Base-by-base conservation (phyloP, 139 green algal genomes). In the Chlorokybus atmophyticus region DNA sequence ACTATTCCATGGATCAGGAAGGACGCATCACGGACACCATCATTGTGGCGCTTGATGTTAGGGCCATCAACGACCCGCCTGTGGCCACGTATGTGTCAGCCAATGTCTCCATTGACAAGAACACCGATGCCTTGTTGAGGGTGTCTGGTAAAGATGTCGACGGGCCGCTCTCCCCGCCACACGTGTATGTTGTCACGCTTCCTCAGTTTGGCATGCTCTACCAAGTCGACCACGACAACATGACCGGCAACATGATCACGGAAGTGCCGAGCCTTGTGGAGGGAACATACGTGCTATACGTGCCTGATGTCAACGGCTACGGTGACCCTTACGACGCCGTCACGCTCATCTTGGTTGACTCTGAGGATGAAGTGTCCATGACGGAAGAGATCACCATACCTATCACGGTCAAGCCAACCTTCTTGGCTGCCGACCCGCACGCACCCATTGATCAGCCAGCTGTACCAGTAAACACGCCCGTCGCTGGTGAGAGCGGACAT, bases 381-480 rank as follows among this genome's bases (percentile, higher is more conserved):
- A n/a, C n/a, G n/a, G n/a, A n/a, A n/a, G n/a, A n/a, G n/a, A n/a
- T n/a, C n/a, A n/a, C n/a, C n/a, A n/a, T n/a, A n/a, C n/a, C n/a
- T n/a, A n/a, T n/a, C n/a, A n/a, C n/a, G n/a, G n/a, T n/a, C n/a
- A n/a, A n/a, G n/a, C n/a, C n/a, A n/a, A 14, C 35, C 10, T 10
- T 21, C 10, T 21, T 44, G 35, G 35, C 35, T 44, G 35, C 35
- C 35, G 35, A 44, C 35, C 35, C 35, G 10, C 10, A 14, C 35
- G 35, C 35, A 14, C 35, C 35, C 35, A 44, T 10, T 14, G 35
- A 40, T 28, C 50, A 6, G 17, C 26, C 50, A 10, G n/a, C 14
- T 57, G 8, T 40, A n/a, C n/a, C n/a, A n/a, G n/a, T n/a, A n/a
- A n/a, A 41, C 50, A 41, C 27, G 14, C 50, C 50, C 50, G 50